Percentiles rank a stretch among this genome's conserved stretches.
Evolutionary conservation across 768 basidiomycete species (phyloP).

Genomic region (Amanita jacksonii): DNA sequence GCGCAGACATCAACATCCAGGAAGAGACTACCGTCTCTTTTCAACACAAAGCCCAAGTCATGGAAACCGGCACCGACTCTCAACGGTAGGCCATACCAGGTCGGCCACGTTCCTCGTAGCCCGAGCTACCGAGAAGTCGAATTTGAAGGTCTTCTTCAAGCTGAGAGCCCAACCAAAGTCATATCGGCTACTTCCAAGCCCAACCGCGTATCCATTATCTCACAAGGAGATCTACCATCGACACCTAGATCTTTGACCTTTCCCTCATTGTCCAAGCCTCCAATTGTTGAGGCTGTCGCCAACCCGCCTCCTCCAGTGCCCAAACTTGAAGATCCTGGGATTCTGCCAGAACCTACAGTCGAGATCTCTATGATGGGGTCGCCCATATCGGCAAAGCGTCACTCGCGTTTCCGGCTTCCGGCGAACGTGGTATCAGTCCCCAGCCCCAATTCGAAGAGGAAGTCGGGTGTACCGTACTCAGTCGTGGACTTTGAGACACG

Average conservation of each 20-base stretch:
- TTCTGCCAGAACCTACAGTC: no score
- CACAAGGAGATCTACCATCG: conserved; percentile 14
- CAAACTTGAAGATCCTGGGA: conserved; percentile 15
- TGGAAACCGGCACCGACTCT: conserved; percentile 82
- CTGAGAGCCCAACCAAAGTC: conserved; percentile 36
- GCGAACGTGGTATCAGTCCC: conserved; percentile 40
- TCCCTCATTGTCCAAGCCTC: no score
- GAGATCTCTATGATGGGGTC: conserved; percentile 16
- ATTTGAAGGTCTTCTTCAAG: conserved; percentile 67
- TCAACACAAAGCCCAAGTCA: conserved; percentile 46
- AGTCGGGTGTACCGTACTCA: conserved; percentile 64
- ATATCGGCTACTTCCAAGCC: conserved; percentile 19
- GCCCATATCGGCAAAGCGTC: conserved; percentile 27
- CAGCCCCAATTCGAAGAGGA: conserved; percentile 39
- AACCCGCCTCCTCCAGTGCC: conserved; percentile 15
- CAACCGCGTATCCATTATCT: conserved; percentile 14
- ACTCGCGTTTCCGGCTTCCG: conserved; percentile 52
- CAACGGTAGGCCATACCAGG: conserved; percentile 70
- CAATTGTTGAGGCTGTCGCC: no score
- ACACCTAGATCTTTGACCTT: conserved; percentile 14
- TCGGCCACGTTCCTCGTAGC: conserved; percentile 45
- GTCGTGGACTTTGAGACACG: conserved; percentile 79
- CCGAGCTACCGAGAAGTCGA: conserved; percentile 57
- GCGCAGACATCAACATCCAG: conserved; percentile 41
- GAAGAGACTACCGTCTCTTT: conserved; percentile 61